A percentile compares a stretch with the other conserved stretches of the same genome.
phyloP scores from a whole-genome alignment of 1,139 yeast genomes.

The Pichia sorboxylosa region DNA sequence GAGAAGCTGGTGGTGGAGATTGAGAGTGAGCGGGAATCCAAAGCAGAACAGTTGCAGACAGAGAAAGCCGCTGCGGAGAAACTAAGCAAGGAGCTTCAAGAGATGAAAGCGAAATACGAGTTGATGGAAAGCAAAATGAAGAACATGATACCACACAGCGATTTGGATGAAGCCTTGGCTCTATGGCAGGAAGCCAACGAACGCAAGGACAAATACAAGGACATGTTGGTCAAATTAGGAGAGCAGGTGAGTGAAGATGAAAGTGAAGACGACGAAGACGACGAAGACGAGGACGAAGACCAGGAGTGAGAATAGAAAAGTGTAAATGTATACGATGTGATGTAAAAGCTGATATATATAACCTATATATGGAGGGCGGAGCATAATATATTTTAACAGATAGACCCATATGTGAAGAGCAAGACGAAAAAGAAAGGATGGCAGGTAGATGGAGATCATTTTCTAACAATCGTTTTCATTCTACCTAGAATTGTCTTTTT shows the following conservation, averaged over 20 bases:
- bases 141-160: conserved; percentile 41
- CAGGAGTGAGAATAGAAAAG: conserved; percentile 4
- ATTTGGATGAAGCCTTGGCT: conserved; percentile 66
- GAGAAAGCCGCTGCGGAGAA: not conserved
- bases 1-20: too few relatives aligned
- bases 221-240: conserved; percentile 37
- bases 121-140: conserved; percentile 12
- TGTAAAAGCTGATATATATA: too few relatives aligned
- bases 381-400: too few relatives aligned
- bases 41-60: not conserved
- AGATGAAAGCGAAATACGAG: conserved; percentile 3
- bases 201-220: conserved; percentile 47
- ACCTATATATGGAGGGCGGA: too few relatives aligned
- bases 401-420: too few relatives aligned
- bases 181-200: conserved; percentile 69
- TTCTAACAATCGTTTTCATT: conserved; percentile 57
- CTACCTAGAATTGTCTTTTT: conserved; percentile 77
- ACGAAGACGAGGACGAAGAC: conserved; percentile 15
- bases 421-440: too few relatives aligned
- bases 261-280: conserved; percentile 21
- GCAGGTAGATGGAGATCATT: conserved; percentile 5
- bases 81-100: conserved; percentile 3
- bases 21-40: not conserved
- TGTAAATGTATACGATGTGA: too few relatives aligned
- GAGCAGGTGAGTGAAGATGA: conserved; percentile 38